phyloP scores from a whole-genome alignment of 2,329 filamentous ascomycete genomes.

The Graphilbum ipis-grandicollis region DNA sequence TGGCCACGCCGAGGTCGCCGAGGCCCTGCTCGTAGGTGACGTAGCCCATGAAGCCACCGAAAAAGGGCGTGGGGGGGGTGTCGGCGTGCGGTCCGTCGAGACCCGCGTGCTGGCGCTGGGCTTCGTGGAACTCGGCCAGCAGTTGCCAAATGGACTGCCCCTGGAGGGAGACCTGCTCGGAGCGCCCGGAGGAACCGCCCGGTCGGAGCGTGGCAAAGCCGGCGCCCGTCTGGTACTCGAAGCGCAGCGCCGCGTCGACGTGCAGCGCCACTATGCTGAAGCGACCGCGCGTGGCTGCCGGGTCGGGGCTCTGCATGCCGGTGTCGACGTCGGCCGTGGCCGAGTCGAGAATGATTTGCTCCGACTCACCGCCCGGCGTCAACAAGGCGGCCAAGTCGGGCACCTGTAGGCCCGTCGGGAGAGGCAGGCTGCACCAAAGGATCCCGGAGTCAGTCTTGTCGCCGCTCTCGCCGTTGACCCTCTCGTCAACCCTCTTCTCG shows the following conservation, averaged over 20 bases:
- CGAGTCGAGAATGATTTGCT: constrained; percentile 42
- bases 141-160: constrained; percentile 29
- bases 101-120: neutral
- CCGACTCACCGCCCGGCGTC: constrained; percentile 9
- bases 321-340: constrained; percentile 32
- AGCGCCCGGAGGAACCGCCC: no score
- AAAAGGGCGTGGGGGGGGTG: constrained; percentile 37
- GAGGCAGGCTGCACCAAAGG: constrained; percentile 21
- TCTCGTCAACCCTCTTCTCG: no score
- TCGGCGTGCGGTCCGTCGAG: no score
- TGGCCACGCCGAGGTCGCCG: constrained; percentile 32
- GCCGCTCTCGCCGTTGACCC: neutral
- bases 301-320: constrained; percentile 8
- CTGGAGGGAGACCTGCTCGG: no score
- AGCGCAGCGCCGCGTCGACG: constrained; percentile 33
- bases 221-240: constrained; percentile 41
- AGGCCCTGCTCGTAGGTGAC: constrained; percentile 74
- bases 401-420: constrained; percentile 28
- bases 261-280: constrained; percentile 61
- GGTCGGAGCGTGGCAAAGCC: constrained; percentile 17
- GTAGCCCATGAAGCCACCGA: constrained; percentile 72
- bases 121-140: constrained; percentile 26
- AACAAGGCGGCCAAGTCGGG: constrained; percentile 38
- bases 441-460: constrained; percentile 13
- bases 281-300: constrained; percentile 31